Base-by-base conservation (phyloP, 2,329 filamentous ascomycete species). In the Myriosclerotinia scirpicola region DNA sequence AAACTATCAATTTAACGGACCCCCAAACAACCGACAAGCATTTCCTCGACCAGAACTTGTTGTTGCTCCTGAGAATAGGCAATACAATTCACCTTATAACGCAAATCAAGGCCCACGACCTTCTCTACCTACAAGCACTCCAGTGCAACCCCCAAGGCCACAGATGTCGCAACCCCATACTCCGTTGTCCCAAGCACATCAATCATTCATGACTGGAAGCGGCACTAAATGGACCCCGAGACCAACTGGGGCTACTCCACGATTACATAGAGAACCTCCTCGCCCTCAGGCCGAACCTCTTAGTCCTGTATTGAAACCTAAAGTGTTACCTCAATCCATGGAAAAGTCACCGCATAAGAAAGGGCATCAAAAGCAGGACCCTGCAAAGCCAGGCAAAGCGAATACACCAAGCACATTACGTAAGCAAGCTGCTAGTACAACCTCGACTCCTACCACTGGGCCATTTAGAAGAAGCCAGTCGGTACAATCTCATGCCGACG, bases 171-270 rank as follows among this genome's bases (percentile, higher is more conserved):
- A 69, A 38, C 74, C 75, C 22, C 70, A 71, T 62, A 76, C 75
- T 6, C 75, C 75, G 11, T 61, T 73, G 8, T 66, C 68, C 12
- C 68, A 68, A 15, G 65, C 62, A 22, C 42, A 38, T 5, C 63
- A 64, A 20, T 69, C 42, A 5, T 66, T 67, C 46, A 72, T 68
- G 30, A 77, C 75, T 50, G 76, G 76, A 20, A 74, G 69, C 55
- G 85, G 84, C 54, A 89, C 87, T 0, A 84, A 83, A 72, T 89
- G 87, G 86, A 84, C 80, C 2, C 78, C 83, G 20, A 81, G 79
- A 6, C 82, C 84, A 8, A 86, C 85, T 0, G 83, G 85, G 5
- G 85, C 85, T 5, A 89, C 87, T 1, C 87, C 87, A 71, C 38
- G 75, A 73, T 15, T 54, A 54, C 36, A 17, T 14, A 59, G 80